A percentile compares a stretch with the other conserved stretches of the same genome.
Conservation (phyloP, 306 rosid species). For the Begonia fuchsioides region DNA sequence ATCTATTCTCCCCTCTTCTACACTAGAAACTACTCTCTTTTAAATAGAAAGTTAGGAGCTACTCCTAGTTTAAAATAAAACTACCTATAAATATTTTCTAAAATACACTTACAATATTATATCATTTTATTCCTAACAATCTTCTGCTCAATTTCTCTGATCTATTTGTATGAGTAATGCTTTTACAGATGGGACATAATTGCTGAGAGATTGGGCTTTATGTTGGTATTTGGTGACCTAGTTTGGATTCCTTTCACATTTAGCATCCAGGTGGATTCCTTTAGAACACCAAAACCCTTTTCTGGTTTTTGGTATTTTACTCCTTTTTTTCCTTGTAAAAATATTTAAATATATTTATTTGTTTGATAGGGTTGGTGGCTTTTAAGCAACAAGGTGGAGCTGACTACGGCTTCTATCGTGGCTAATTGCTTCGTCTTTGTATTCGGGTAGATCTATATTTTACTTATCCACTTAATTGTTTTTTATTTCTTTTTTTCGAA, state of each 20-base stretch:
- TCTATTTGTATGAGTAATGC: conserved; percentile 2
- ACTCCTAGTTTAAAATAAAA: too few relatives aligned
- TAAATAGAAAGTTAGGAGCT: too few relatives aligned
- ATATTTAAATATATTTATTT: neutral
- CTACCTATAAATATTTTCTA: too few relatives aligned
- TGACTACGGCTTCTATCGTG: conserved; percentile 35
- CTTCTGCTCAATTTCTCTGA: neutral
- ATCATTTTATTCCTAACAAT: too few relatives aligned
- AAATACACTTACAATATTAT: too few relatives aligned
- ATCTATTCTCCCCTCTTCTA: too few relatives aligned
- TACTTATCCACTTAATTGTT: neutral
- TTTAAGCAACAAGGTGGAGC: conserved; percentile 53
- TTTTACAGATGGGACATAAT: conserved; percentile 87
- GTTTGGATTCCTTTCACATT: conserved; percentile 97
- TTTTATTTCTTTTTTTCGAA: neutral
- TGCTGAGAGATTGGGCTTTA: conserved; percentile 92
- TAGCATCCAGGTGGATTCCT: conserved; percentile 51
- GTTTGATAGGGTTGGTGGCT: conserved; percentile 89
- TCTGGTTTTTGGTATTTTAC: too few relatives aligned
- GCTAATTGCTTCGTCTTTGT: conserved; percentile 73
- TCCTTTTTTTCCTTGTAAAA: too few relatives aligned
- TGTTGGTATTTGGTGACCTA: conserved; percentile 95
- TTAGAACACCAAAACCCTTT: too few relatives aligned
- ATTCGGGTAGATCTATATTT: conserved; percentile 40
- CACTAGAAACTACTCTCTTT: too few relatives aligned